phyloP scores from a whole-genome alignment of 495 filamentous ascomycete species.

The Aspergillus conjunctus region DNA sequence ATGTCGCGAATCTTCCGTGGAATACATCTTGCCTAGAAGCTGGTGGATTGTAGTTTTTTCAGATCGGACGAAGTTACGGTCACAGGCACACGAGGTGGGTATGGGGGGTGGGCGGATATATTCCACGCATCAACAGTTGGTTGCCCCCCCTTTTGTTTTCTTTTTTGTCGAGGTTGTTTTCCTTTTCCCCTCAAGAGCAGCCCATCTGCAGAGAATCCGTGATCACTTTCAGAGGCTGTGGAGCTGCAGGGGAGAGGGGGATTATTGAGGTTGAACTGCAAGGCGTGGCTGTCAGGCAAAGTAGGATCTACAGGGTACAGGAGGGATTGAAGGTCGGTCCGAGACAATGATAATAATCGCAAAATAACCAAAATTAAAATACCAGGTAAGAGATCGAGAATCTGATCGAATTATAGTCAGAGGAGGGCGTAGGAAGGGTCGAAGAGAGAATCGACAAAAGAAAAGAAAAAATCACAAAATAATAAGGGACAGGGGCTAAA shows the following conservation, averaged over 20 bases:
- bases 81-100: slow-evolving; percentile 9
- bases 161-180: background rate
- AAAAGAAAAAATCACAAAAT: slow-evolving; percentile 4
- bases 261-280: slow-evolving; percentile 5
- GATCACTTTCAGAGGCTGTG: slow-evolving; percentile 16
- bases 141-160: slow-evolving; percentile 13
- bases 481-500: slow-evolving; percentile 10
- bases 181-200: slow-evolving; percentile 13
- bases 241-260: slow-evolving; percentile 17
- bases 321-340: slow-evolving; percentile 16
- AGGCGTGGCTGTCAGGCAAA: slow-evolving; percentile 8
- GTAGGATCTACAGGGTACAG: slow-evolving; percentile 11
- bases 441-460: background rate
- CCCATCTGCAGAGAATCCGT: slow-evolving; percentile 21
- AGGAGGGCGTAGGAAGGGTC: background rate
- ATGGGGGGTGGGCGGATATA: background rate
- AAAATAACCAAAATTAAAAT: background rate
- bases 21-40: slow-evolving; percentile 11
- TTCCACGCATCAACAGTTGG: background rate
- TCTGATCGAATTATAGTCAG: slow-evolving; percentile 4
- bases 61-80: background rate
- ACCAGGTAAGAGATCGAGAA: background rate
- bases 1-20: slow-evolving; percentile 19
- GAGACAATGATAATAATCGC: slow-evolving; percentile 8
- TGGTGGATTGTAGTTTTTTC: background rate